Evolutionary conservation across 192 early-diverging fungal genomes (phyloP), one percentile per base, ranked within the genome.

Genomic region (Backusella tarrabulga): DNA sequence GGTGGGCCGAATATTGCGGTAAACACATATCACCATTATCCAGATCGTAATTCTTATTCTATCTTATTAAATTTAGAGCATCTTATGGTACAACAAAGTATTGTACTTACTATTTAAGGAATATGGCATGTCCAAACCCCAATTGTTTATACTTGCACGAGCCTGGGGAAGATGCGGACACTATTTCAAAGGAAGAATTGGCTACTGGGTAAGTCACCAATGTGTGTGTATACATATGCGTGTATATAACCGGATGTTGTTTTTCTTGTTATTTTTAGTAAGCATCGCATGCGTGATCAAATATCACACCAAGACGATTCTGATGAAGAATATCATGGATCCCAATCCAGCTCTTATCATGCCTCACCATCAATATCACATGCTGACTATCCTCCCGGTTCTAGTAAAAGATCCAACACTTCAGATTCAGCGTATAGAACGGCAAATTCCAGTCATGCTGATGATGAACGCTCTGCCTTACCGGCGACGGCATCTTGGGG

Each of bases 41-140:
- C n/a, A 32, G 32, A 2, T 32, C n/a, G 50, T 19, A 4, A 38
- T 50, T 34, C 36, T 42, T 35, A 23, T 79, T 21, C 15, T 50
- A 21, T 29, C 14, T 26, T 35, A 23, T 74, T 60, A 15, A 8
- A 44, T 41, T 42, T 35, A 94, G 95, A 52, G 98, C 96, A 12
- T 97, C 97, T 0, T 97, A 95, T 87, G 98, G 98, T 32, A 97
- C 97, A 8, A 99, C 98, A 67, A 98, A 98, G 79, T 99, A 99
- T 86, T 99, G 98, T 79, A 93, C 97, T 5, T 96, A 95, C 81
- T 99, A 96, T 80, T 84, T 99, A 69, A 93, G 96, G 34, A 94
- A 91, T 77, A 95, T 96, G 78, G 82, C 90, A 9, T 99, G 98
- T 86, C 96, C 95, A 81, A 98, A 97, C 80, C 92, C 94, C 7